Evolutionary conservation across 148 eudicot genomes (phyloP), one percentile per base, ranked within the genome.

Genomic region (Rhododendron molle): DNA sequence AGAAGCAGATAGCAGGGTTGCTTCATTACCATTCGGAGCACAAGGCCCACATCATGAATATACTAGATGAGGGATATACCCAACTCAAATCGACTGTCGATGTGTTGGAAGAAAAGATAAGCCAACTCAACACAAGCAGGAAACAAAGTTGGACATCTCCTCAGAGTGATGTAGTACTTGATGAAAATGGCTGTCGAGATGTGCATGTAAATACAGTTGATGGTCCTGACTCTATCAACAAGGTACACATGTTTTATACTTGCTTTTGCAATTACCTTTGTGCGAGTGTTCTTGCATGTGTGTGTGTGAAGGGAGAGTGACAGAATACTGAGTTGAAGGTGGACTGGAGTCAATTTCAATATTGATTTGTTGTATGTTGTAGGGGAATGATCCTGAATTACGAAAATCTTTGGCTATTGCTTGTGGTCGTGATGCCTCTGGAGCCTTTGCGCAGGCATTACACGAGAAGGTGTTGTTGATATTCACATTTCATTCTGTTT

Each of bases 381-480:
- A 93, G 93, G 87, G 58, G 77, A 81, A 86, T 54, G 85, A 72
- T 85, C 85, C 88, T 83, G 83, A 85, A 56, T 78, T 58, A 46
- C 84, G 86, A 81, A 89, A 87, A 80, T 67, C 79, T n/a, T 2
- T 56, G 40, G 84, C 71, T 85, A 32, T 76, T 52, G 90, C 85
- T 86, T 85, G 85, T 78, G 89, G 83, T 74, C 89, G 81, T 78
- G 94, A 92, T 86, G 52, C 91, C 72, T 90, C 99, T 32, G 91
- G 95, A 89, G 93, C 90, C 87, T 89, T 95, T 88, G 89, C 98
- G 69, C 94, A 91, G 89, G 99, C 98, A 49, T 87, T 95, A 91
- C 96, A 95, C n/a, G 99, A 97, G 85, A 97, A 97, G 95, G 99
- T 97, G 88, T 36, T 79, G 44, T 56, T 40, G 11, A 81, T 26